Evolutionary conservation across 768 basidiomycete species (phyloP).

Genomic region (Mycena amicta): DNA sequence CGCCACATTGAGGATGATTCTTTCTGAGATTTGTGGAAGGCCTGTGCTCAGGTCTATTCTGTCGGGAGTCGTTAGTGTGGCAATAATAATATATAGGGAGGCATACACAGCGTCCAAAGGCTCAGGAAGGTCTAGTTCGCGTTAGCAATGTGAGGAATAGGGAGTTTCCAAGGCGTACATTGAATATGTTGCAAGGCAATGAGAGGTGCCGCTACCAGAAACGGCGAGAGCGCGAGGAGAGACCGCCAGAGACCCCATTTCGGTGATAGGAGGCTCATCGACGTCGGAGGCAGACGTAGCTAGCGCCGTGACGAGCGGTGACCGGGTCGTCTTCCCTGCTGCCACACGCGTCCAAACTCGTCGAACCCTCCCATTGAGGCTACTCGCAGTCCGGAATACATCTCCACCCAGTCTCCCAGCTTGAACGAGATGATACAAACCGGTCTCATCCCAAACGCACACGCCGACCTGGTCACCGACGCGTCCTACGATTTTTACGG

Average conservation of each 20-base stretch:
- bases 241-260: constrained; percentile 65
- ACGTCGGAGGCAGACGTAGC: background rate
- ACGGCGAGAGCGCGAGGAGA: constrained; percentile 53
- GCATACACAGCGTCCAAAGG: constrained; percentile 58
- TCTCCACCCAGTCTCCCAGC: too few species aligned
- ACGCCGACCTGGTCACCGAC: constrained; percentile 83
- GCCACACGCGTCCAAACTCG: background rate
- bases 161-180: constrained; percentile 35
- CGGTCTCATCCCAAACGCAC: constrained; percentile 75
- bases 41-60: constrained; percentile 54
- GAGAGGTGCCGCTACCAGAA: constrained; percentile 53
- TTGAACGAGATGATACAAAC: constrained; percentile 67
- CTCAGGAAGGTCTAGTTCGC: constrained; percentile 52
- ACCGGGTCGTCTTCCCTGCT: background rate
- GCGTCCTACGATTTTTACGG: constrained; percentile 92
- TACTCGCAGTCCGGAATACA: too few species aligned
- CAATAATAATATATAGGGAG: background rate
- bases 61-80: background rate
- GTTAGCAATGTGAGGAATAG: constrained; percentile 2
- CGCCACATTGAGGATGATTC: constrained; percentile 63
- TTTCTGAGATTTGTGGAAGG: constrained; percentile 72
- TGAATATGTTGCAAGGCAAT: constrained; percentile 52
- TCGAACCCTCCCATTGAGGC: background rate
- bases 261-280: constrained; percentile 24
- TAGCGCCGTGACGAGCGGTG: background rate